These are phyloP conservation scores for Balansia obtecta DNA, from an alignment of 2,329 filamentous ascomycete genomes.

Conservation along the genomic window DNA sequence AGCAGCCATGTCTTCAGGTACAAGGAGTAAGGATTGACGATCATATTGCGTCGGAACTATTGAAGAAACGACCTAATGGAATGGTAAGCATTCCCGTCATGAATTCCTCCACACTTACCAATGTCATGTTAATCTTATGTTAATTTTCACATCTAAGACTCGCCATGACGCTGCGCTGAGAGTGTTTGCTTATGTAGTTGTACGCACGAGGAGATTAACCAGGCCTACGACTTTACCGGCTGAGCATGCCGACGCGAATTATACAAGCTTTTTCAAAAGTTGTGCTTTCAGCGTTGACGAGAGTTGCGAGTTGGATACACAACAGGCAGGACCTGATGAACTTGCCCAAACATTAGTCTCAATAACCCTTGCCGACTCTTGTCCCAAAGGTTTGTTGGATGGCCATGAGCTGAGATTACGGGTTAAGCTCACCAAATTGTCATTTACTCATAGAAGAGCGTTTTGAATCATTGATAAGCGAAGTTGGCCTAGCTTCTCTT, in stretches of 20 bases:
- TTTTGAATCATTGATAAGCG: constrained; percentile 9
- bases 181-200: constrained; percentile 1
- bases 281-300: neutral
- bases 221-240: neutral
- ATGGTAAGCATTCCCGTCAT: neutral
- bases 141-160: neutral
- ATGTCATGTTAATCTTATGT: too few relatives aligned
- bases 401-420: neutral
- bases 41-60: neutral
- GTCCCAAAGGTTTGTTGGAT: neutral
- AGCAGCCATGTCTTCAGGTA: neutral
- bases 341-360: constrained; percentile 2
- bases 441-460: neutral
- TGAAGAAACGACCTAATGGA: neutral
- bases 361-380: neutral
- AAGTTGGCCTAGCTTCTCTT: constrained; percentile 18
- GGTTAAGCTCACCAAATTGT: neutral
- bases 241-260: neutral
- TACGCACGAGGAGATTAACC: neutral
- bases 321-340: neutral
- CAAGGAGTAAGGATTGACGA: neutral
- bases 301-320: neutral
- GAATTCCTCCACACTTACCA: neutral
- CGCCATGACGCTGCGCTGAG: constrained; percentile 4
- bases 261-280: neutral